Percentiles rank a stretch among this genome's conserved stretches.
phyloP scores from a whole-genome alignment of 1,139 yeast species.

The Torulaspora pretoriensis region DNA sequence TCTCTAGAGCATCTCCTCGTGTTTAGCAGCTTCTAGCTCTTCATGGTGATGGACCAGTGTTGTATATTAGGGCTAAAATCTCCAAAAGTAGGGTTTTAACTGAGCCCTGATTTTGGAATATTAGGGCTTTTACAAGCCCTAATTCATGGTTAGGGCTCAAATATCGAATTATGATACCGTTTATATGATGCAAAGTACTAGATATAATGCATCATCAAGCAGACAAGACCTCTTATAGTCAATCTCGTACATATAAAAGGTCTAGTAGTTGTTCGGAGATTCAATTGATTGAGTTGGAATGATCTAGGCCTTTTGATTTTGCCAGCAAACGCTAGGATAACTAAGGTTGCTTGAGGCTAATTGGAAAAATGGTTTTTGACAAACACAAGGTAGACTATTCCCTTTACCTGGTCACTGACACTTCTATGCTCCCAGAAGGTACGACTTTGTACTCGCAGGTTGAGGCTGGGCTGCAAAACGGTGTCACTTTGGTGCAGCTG shows the following conservation, averaged over 20 bases:
- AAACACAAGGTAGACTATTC: constrained; percentile 50
- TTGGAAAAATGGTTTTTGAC: constrained; percentile 16
- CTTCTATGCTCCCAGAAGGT: constrained; percentile 66
- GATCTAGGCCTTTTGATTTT: too few relatives aligned
- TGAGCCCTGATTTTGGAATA: background rate
- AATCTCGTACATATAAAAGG: background rate
- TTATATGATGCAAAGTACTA: background rate
- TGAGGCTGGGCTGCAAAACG: constrained; percentile 57
- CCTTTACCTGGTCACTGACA: constrained; percentile 77
- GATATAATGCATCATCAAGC: background rate
- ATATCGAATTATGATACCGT: constrained; percentile 5
- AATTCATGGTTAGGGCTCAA: constrained; percentile 6
- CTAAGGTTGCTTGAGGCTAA: too few relatives aligned
- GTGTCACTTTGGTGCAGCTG: constrained; percentile 78
- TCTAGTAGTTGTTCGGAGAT: background rate
- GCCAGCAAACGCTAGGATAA: too few relatives aligned
- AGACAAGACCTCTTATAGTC: background rate
- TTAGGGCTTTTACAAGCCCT: too few relatives aligned
- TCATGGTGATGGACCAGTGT: background rate
- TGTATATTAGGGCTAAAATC: constrained; percentile 2
- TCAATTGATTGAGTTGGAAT: background rate
- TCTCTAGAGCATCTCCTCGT: background rate
- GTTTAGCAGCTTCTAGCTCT: background rate
- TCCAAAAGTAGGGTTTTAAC: background rate
- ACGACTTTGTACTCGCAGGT: constrained; percentile 59